Conservation (phyloP, 2,329 filamentous ascomycete species). For the Claviceps purpurea region DNA sequence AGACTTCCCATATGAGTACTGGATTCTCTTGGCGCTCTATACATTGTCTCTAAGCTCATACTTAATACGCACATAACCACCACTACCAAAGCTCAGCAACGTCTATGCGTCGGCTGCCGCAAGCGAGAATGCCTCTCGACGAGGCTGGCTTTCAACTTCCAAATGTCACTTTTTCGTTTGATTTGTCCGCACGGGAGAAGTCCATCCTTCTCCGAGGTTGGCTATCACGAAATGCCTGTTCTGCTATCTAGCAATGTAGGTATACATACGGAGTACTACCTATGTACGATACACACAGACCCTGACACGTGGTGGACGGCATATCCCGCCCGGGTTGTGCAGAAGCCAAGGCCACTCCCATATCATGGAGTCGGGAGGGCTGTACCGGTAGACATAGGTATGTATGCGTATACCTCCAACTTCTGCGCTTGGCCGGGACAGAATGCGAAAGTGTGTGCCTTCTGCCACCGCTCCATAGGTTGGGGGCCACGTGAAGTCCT, state of each 20-base stretch:
- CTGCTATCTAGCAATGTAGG: not conserved
- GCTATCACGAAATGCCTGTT: not conserved
- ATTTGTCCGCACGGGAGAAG: conserved; percentile 2
- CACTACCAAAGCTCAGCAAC: too few species aligned
- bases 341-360: not conserved
- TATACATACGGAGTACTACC: too few species aligned
- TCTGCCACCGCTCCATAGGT: not conserved
- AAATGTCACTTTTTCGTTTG: not conserved
- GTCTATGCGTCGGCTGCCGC: conserved; percentile 5
- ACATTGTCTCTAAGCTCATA: too few species aligned
- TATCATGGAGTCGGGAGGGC: not conserved
- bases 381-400: too few species aligned
- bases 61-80: too few species aligned
- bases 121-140: conserved; percentile 5
- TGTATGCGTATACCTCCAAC: not conserved
- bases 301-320: not conserved
- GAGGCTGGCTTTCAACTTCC: conserved; percentile 1
- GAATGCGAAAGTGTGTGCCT: too few species aligned
- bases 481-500: not conserved
- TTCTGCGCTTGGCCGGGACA: not conserved
- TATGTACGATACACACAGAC: not conserved
- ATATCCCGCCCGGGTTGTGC: not conserved
- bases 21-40: too few species aligned
- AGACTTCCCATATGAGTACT: too few species aligned
- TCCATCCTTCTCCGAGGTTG: not conserved